A percentile compares a stretch with the other conserved stretches of the same genome.
Conservation (phyloP, 257 asterid species). For the Ligustrum vulgare region DNA sequence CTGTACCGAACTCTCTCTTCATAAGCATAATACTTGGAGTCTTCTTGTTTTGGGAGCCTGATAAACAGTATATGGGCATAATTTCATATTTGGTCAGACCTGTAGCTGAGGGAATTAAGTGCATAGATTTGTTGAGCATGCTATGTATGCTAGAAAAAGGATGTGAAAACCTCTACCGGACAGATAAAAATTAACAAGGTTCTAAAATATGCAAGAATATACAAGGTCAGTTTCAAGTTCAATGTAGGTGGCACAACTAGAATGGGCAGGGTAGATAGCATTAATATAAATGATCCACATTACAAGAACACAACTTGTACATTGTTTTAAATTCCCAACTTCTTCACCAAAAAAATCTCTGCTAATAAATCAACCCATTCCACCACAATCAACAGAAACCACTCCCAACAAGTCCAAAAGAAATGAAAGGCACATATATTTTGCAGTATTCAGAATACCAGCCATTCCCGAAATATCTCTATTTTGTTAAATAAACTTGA, state of each 20-base stretch:
- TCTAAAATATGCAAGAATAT: background rate
- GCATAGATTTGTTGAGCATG: background rate
- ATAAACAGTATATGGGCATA: conserved; percentile 20
- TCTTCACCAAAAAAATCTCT: background rate
- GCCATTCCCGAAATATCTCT: background rate
- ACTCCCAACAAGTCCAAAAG: background rate
- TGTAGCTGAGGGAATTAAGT: background rate
- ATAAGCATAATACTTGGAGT: conserved; percentile 59
- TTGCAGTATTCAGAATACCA: background rate
- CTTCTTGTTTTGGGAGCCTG: conserved; percentile 85
- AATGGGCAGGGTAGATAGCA: conserved; percentile 3
- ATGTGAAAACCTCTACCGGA: background rate
- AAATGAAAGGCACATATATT: too few species aligned
- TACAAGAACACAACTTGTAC: background rate
- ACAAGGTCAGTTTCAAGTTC: conserved; percentile 5
- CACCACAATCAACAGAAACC: background rate
- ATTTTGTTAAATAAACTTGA: conserved; percentile 3
- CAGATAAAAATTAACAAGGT: background rate
- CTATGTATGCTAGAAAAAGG: background rate
- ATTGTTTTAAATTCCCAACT: background rate
- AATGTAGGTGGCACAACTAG: conserved; percentile 1
- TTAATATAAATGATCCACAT: background rate
- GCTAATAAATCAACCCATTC: background rate
- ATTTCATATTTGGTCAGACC: background rate
- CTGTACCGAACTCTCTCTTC: conserved; percentile 70